These are phyloP conservation scores for Spathaspora arborariae DNA, from an alignment of 805 yeast genomes.

Conservation along the genomic window DNA sequence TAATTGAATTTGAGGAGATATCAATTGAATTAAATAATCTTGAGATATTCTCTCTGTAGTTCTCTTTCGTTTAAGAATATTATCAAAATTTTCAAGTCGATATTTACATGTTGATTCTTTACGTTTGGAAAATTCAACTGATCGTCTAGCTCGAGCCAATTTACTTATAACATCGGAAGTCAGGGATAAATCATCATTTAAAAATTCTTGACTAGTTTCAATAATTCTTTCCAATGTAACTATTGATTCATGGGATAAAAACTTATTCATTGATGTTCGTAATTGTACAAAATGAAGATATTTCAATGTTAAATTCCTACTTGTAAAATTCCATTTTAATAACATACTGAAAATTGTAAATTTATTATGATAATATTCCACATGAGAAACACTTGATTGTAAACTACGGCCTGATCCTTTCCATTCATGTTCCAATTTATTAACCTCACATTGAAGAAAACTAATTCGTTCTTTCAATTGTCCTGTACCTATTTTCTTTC, in stretches of 20 bases:
- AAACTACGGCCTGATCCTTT: background rate
- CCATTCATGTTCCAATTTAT: constrained; percentile 4
- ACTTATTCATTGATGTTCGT: constrained; percentile 22
- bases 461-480: constrained; percentile 16
- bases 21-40: constrained; percentile 34
- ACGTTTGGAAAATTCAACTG: background rate
- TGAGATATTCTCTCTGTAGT: constrained; percentile 29
- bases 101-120: constrained; percentile 9
- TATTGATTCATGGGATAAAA: constrained; percentile 33
- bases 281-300: constrained; percentile 37
- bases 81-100: constrained; percentile 29
- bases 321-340: constrained; percentile 38
- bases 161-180: constrained; percentile 29
- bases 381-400: background rate
- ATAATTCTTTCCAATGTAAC: constrained; percentile 30
- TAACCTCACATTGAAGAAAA: constrained; percentile 17
- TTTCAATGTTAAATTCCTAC: constrained; percentile 29
- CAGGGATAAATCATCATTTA: constrained; percentile 7
- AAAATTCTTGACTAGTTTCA: constrained; percentile 11
- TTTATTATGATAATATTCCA: constrained; percentile 30
- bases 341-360: constrained; percentile 37
- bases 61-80: constrained; percentile 20
- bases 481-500: constrained; percentile 5
- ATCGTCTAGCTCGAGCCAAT: constrained; percentile 20
- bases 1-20: constrained; percentile 43